These are phyloP conservation scores for Harringtonia aguacate DNA, from an alignment of 2,329 filamentous ascomycete species.

Conservation along the genomic window DNA sequence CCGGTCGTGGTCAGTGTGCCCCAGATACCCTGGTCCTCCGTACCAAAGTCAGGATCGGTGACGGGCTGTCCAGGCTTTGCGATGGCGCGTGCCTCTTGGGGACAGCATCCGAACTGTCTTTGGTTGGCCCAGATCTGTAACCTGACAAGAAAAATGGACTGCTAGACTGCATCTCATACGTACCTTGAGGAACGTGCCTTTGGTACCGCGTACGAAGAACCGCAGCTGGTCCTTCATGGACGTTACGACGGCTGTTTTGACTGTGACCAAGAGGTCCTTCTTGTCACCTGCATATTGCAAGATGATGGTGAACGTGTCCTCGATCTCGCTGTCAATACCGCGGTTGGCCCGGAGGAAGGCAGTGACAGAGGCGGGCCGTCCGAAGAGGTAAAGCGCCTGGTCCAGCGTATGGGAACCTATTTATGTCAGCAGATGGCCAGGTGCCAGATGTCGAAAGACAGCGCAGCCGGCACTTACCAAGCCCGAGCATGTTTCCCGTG, in stretches of 20 bases:
- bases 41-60: conserved; percentile 19
- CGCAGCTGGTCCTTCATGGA: conserved; percentile 47
- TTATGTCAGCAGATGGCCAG: conserved; percentile 9
- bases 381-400: conserved; percentile 29
- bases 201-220: conserved; percentile 50
- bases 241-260: conserved; percentile 48
- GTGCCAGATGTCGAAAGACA: not conserved
- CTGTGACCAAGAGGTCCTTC: conserved; percentile 40
- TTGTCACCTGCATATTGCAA: conserved; percentile 38
- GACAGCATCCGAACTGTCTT: conserved; percentile 16
- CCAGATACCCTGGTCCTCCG: conserved; percentile 23
- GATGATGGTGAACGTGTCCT: conserved; percentile 42
- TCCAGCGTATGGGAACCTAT: no score
- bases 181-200: conserved; percentile 36
- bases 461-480: no score
- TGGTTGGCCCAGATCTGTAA: not conserved
- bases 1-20: conserved; percentile 26
- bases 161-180: not conserved
- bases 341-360: conserved; percentile 46
- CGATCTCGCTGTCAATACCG: conserved; percentile 23
- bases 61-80: conserved; percentile 8
- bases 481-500: conserved; percentile 26
- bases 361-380: conserved; percentile 44
- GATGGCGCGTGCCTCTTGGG: conserved; percentile 21
- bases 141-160: not conserved